phyloP scores from a whole-genome alignment of 768 basidiomycete genomes.

The Fomitopsis serialis region DNA sequence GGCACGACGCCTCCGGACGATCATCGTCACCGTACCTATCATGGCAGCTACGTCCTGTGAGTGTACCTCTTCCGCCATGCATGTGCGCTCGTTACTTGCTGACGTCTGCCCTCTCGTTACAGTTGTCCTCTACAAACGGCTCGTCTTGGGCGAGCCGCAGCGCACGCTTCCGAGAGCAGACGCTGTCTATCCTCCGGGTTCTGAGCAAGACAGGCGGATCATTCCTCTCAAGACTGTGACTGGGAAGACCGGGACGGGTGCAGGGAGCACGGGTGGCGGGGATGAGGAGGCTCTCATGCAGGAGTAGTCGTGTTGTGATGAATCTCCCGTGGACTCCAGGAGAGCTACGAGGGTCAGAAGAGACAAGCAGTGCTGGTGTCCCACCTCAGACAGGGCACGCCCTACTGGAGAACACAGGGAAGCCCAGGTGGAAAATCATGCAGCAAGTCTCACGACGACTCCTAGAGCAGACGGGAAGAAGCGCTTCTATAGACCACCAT shows the following conservation, averaged over 20 bases:
- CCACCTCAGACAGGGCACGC: too few relatives aligned
- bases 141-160: slow-evolving; percentile 47
- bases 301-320: neutral
- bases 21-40: slow-evolving; percentile 61
- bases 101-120: slow-evolving; percentile 5
- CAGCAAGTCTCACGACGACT: too few relatives aligned
- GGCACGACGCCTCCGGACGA: slow-evolving; percentile 40
- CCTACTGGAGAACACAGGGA: too few relatives aligned
- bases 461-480: too few relatives aligned
- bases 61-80: slow-evolving; percentile 18
- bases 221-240: neutral
- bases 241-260: neutral
- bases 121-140: slow-evolving; percentile 67
- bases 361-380: too few relatives aligned
- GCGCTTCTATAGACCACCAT: too few relatives aligned
- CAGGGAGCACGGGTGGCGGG: neutral
- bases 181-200: neutral
- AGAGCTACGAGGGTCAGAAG: too few relatives aligned
- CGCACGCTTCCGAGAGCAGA: slow-evolving; percentile 29
- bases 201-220: slow-evolving; percentile 2
- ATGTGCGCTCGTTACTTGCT: neutral
- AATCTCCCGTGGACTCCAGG: too few relatives aligned
- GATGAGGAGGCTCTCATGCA: neutral
- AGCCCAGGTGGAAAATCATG: too few relatives aligned
- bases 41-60: slow-evolving; percentile 60